Percentiles rank a stretch among this genome's conserved stretches.
phyloP scores from a whole-genome alignment of 768 basidiomycete species.

The Agaricus sinodeliciosus region DNA sequence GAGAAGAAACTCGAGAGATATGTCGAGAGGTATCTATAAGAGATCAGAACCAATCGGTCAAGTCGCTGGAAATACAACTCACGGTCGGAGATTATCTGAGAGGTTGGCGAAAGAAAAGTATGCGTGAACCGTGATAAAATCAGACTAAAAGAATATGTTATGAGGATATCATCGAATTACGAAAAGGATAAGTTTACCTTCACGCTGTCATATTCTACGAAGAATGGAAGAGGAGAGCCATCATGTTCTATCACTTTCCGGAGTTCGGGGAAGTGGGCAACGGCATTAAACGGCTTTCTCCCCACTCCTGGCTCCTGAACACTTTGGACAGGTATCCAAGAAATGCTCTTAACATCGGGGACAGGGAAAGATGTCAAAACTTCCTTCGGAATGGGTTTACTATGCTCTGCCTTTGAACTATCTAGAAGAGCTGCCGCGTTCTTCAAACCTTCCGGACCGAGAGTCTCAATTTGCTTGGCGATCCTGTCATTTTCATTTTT shows the following conservation, averaged over 20 bases:
- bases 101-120: slow-evolving; percentile 72
- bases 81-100: slow-evolving; percentile 74
- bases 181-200: slow-evolving; percentile 40
- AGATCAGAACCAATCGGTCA: background rate
- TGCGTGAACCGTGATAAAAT: slow-evolving; percentile 80
- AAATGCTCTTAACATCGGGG: slow-evolving; percentile 83
- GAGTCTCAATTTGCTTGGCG: slow-evolving; percentile 52
- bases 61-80: slow-evolving; percentile 19
- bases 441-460: slow-evolving; percentile 80
- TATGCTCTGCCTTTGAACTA: slow-evolving; percentile 83
- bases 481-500: slow-evolving; percentile 75
- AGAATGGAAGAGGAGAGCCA: slow-evolving; percentile 69
- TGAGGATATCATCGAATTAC: background rate
- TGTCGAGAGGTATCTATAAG: slow-evolving; percentile 60
- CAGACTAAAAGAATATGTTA: slow-evolving; percentile 51
- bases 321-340: slow-evolving; percentile 78
- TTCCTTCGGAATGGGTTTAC: slow-evolving; percentile 71
- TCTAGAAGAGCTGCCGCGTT: slow-evolving; percentile 63
- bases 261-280: slow-evolving; percentile 35
- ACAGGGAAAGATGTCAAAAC: slow-evolving; percentile 85
- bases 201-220: slow-evolving; percentile 91
- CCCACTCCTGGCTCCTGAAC: slow-evolving; percentile 57
- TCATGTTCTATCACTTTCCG: slow-evolving; percentile 62
- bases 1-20: slow-evolving; percentile 87
- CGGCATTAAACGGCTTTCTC: slow-evolving; percentile 23